These are phyloP conservation scores for Salix arbutifolia DNA, from an alignment of 345 rosid species.

Conservation along the genomic window DNA sequence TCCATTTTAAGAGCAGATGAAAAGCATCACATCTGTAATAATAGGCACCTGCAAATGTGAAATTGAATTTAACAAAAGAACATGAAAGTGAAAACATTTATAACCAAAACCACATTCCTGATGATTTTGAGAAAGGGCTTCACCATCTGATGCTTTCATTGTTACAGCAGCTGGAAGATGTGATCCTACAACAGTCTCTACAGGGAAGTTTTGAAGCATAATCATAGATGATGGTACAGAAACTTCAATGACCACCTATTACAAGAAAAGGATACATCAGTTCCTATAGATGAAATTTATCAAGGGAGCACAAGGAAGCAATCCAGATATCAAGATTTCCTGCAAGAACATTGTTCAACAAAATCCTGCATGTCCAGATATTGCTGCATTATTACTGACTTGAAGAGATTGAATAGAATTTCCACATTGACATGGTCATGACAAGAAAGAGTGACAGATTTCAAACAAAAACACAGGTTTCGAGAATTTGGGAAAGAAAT, in stretches of 20 bases:
- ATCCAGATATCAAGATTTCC: too few relatives aligned
- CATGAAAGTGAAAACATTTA: slow-evolving; percentile 12
- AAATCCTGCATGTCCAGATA: too few relatives aligned
- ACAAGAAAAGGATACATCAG: not conserved
- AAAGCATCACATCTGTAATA: slow-evolving; percentile 80
- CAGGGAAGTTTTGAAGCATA: slow-evolving; percentile 77
- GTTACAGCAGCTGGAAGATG: slow-evolving; percentile 77
- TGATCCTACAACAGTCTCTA: slow-evolving; percentile 80
- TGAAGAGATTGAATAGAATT: too few relatives aligned
- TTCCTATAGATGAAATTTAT: not conserved
- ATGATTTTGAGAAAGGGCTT: slow-evolving; percentile 17
- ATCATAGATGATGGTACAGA: slow-evolving; percentile 66
- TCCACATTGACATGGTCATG: too few relatives aligned
- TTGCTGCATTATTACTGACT: too few relatives aligned
- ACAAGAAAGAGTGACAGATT: too few relatives aligned
- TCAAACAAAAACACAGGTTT: too few relatives aligned
- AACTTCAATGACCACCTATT: slow-evolving; percentile 82
- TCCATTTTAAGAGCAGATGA: slow-evolving; percentile 66
- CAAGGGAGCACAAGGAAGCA: not conserved
- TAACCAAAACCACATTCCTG: slow-evolving; percentile 20
- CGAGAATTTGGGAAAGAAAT: too few relatives aligned
- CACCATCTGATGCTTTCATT: slow-evolving; percentile 74
- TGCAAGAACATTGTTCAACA: too few relatives aligned
- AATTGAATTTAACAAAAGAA: slow-evolving; percentile 21
- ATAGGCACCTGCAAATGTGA: slow-evolving; percentile 52